Base-by-base conservation (phyloP, 73 alveolate genomes). In the Effrenium voratum region DNA sequence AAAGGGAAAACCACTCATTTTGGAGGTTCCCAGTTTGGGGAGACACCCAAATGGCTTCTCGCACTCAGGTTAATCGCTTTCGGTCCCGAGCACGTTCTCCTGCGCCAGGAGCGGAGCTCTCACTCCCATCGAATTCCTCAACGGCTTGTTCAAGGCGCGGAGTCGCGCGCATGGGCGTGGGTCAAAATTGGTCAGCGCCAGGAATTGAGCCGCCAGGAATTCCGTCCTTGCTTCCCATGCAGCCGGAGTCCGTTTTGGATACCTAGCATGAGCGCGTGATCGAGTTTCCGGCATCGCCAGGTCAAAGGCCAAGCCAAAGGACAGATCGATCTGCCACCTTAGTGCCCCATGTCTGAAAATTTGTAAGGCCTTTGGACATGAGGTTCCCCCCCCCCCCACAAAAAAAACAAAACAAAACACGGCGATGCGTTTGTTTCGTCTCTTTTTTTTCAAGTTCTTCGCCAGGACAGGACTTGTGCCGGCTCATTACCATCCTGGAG, bases 221-320 rank as follows among this genome's bases (percentile, higher is more conserved):
- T n/a, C n/a, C n/a, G n/a, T n/a, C n/a, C n/a, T n/a, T n/a, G n/a
- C n/a, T n/a, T n/a, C n/a, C n/a, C n/a, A n/a, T n/a, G n/a, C n/a
- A n/a, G n/a, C n/a, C n/a, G n/a, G n/a, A n/a, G n/a, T n/a, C n/a
- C n/a, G n/a, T n/a, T n/a, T n/a, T n/a, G n/a, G n/a, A n/a, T n/a
- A n/a, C n/a, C n/a, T n/a, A n/a, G n/a, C n/a, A n/a, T n/a, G n/a
- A n/a, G n/a, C n/a, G n/a, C n/a, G n/a, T n/a, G n/a, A n/a, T n/a
- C n/a, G n/a, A n/a, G n/a, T n/a, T n/a, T n/a, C n/a, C 73, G 30
- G 73, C 73, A 26, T 13, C 5, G 73, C 34, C 30, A 90, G 97
- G 97, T 90, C 52, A 90, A 90, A 43, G 97, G 97, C 3, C 97
- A 79, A 32, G 97, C 97, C 40, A 90, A 90, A 90, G 97, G 97